Base-by-base conservation (phyloP, 2,329 filamentous ascomycete genomes). In the Thelonectria rubi region DNA sequence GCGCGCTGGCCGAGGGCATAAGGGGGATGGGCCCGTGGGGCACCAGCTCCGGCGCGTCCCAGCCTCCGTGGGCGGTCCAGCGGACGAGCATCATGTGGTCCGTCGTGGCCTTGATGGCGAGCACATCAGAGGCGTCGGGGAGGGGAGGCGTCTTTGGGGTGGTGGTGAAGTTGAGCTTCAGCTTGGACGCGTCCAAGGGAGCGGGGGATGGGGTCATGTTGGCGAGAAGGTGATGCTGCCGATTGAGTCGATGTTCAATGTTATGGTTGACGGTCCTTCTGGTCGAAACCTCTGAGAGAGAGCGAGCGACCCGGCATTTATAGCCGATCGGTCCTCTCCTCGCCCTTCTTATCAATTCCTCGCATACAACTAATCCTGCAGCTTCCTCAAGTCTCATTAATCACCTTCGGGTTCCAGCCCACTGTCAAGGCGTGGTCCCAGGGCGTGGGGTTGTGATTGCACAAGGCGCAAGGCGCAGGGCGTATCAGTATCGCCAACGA, bases 71-170 rank as follows among this genome's bases (percentile, higher is more conserved):
- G 5, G 50, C 15, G 18, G 45, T 48, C 60, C 56, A 63, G 11
- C 15, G 18, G 2, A 26, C 60, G n/a, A 40, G 15, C 2, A 63
- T 26, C 60, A 63, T 63, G n/a, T 54, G 60, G 20, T 55, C 56
- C 4, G 55, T 60, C 5, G 57, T 21, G 5, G 50, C 37, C 17
- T 62, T 62, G 10, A 58, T 17, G 0, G 48, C 47, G 0, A n/a
- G 21, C 2, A 58, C 9, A 14, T 58, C 60, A 3, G 55, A 49
- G 0, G 49, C 50, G 7, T 58, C 30, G 15, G 21, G 32, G 18
- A 43, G 26, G 15, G 60, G 60, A 17, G 55, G 18, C 1, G 30
- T 14, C 10, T 62, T 62, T 26, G 42, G 52, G 5, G 7, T 55
- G 8, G 42, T 39, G 7, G 26, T 39, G 14, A 32, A 20, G 15